Percentiles rank a stretch among this genome's conserved stretches.
These are phyloP conservation scores for Myriosclerotinia duriaeana DNA, from an alignment of 2,329 filamentous ascomycete species.

Conservation along the genomic window DNA sequence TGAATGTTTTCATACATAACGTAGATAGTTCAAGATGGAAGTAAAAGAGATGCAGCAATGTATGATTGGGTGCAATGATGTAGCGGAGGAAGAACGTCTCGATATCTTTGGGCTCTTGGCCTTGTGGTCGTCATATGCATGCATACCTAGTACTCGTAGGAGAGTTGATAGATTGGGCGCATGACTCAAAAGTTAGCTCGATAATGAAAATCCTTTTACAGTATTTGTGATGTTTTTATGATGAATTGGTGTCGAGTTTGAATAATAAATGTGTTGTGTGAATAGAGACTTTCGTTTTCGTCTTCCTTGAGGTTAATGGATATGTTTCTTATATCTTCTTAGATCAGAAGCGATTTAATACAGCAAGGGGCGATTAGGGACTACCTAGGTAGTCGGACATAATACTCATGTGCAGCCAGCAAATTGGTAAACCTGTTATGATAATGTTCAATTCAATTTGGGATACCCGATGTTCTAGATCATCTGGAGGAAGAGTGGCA, in stretches of 20 bases:
- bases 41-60: neutral
- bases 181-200: conserved; percentile 33
- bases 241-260: neutral
- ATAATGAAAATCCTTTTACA: conserved; percentile 14
- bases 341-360: too few relatives aligned
- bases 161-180: conserved; percentile 36
- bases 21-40: neutral
- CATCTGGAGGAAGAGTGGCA: too few relatives aligned
- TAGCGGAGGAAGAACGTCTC: neutral
- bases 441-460: too few relatives aligned
- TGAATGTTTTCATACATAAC: neutral
- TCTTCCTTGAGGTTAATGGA: too few relatives aligned
- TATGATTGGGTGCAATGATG: conserved; percentile 9
- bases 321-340: too few relatives aligned
- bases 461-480: too few relatives aligned
- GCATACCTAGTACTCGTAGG: conserved; percentile 26
- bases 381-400: too few relatives aligned
- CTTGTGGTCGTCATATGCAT: conserved; percentile 11
- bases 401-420: too few relatives aligned
- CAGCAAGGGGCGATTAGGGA: too few relatives aligned
- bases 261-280: neutral
- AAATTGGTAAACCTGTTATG: too few relatives aligned
- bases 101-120: conserved; percentile 4
- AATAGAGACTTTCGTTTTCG: neutral
- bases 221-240: neutral